Percentiles rank a stretch among this genome's conserved stretches.
phyloP scores from a whole-genome alignment of 805 yeast genomes.

The Wickerhamiella bombiphila region DNA sequence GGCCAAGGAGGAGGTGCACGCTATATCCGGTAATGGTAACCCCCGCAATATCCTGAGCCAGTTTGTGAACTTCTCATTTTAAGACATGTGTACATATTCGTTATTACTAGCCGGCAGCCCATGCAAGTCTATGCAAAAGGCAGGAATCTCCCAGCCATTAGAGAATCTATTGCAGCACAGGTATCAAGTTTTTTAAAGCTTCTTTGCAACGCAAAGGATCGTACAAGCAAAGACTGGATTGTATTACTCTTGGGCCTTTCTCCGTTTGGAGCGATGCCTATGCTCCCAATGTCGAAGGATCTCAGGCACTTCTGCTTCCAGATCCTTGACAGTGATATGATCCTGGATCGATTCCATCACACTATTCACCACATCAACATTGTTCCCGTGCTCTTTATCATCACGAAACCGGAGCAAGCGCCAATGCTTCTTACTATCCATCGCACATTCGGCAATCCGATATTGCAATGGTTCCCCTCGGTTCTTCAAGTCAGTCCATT shows the following conservation, averaged over 20 bases:
- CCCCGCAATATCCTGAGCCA: slow-evolving; percentile 27
- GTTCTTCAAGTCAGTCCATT: slow-evolving; percentile 64
- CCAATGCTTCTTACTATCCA: slow-evolving; percentile 61
- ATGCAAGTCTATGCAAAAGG: no score
- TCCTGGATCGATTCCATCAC: slow-evolving; percentile 76
- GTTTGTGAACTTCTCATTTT: neutral
- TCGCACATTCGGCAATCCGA: slow-evolving; percentile 72
- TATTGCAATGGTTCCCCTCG: slow-evolving; percentile 75
- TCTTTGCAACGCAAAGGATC: no score
- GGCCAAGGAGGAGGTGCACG: slow-evolving; percentile 34
- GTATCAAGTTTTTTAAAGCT: no score
- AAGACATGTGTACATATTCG: neutral
- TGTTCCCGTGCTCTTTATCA: slow-evolving; percentile 83
- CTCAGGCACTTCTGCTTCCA: slow-evolving; percentile 21
- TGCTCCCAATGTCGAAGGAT: slow-evolving; percentile 9
- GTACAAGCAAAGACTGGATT: no score
- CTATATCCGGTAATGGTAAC: slow-evolving; percentile 52
- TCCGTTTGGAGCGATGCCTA: slow-evolving; percentile 1
- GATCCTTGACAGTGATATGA: slow-evolving; percentile 67
- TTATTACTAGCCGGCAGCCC: neutral
- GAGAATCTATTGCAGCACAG: no score
- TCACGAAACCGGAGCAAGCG: slow-evolving; percentile 77
- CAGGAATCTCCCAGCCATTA: no score
- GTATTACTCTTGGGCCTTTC: no score
- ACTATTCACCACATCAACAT: slow-evolving; percentile 62